phyloP scores from a whole-genome alignment of 1,284 basidiomycete species.

The Pseudozyma hubeiensis region DNA sequence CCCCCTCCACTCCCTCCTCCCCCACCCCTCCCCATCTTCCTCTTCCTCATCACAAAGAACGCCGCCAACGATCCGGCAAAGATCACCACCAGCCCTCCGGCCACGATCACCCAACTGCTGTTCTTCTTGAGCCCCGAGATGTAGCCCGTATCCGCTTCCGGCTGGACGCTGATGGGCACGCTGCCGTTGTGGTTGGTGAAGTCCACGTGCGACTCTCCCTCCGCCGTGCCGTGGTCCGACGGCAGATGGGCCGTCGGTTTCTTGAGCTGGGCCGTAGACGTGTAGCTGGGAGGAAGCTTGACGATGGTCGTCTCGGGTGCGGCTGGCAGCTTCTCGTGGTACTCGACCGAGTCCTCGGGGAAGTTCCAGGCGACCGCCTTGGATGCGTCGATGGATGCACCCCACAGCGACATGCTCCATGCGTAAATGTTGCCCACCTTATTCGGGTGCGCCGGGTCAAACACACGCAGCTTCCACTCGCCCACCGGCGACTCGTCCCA shows the following conservation, averaged over 20 bases:
- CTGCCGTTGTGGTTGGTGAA: constrained; percentile 67
- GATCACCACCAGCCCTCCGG: constrained; percentile 77
- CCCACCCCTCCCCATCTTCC: constrained; percentile 69
- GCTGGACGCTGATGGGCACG: constrained; percentile 56
- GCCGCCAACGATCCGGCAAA: constrained; percentile 78
- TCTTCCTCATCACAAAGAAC: constrained; percentile 74
- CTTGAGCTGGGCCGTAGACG: constrained; percentile 61
- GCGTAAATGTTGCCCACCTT: constrained; percentile 81
- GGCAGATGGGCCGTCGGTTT: constrained; percentile 92
- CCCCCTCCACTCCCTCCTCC: constrained; percentile 31
- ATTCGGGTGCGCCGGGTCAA: constrained; percentile 77
- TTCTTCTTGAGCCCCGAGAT: constrained; percentile 81
- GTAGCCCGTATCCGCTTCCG: constrained; percentile 80
- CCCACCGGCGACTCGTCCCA: constrained; percentile 97
- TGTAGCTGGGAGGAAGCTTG: constrained; percentile 67
- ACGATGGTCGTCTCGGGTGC: constrained; percentile 59
- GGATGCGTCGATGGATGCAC: constrained; percentile 81
- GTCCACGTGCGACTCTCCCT: constrained; percentile 65
- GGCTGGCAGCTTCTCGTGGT: constrained; percentile 73
- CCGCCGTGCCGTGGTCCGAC: constrained; percentile 77
- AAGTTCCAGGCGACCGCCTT: constrained; percentile 72
- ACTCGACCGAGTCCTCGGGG: constrained; percentile 60
- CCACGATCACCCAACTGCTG: constrained; percentile 87
- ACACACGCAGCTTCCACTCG: constrained; percentile 86
- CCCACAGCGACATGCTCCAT: constrained; percentile 95